These are phyloP conservation scores for Lachnellula occidentalis DNA, from an alignment of 2,329 filamentous ascomycete species.

Conservation along the genomic window DNA sequence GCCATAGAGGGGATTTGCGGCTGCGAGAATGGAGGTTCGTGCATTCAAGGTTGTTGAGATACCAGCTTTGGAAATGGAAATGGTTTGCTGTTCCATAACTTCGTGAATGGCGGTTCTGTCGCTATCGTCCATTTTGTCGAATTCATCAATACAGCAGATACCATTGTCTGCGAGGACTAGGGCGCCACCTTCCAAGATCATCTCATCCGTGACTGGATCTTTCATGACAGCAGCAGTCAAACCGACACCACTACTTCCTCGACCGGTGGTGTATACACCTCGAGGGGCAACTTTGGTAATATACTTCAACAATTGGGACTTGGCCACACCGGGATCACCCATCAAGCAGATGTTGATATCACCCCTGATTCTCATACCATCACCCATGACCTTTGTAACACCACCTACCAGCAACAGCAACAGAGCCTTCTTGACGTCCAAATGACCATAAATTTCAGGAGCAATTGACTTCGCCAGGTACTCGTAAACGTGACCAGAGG, in stretches of 20 bases:
- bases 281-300: slow-evolving; percentile 97
- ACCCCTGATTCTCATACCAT: slow-evolving; percentile 97
- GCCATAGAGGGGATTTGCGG: slow-evolving; percentile 94
- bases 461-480: slow-evolving; percentile 93
- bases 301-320: slow-evolving; percentile 96
- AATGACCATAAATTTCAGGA: slow-evolving; percentile 92
- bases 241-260: slow-evolving; percentile 76
- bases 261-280: slow-evolving; percentile 74
- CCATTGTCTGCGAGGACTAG: slow-evolving; percentile 75
- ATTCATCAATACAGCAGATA: slow-evolving; percentile 81
- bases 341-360: slow-evolving; percentile 99
- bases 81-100: slow-evolving; percentile 85
- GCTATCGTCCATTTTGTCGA: slow-evolving; percentile 78
- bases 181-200: slow-evolving; percentile 75
- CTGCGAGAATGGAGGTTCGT: slow-evolving; percentile 89
- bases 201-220: slow-evolving; percentile 73
- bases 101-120: slow-evolving; percentile 79
- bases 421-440: slow-evolving; percentile 96
- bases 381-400: slow-evolving; percentile 92
- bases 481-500: slow-evolving; percentile 90
- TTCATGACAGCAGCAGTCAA: slow-evolving; percentile 76
- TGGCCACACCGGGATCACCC: slow-evolving; percentile 99
- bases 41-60: slow-evolving; percentile 97
- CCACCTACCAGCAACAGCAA: slow-evolving; percentile 93
- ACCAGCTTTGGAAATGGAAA: slow-evolving; percentile 81